Conservation (phyloP, 2,329 filamentous ascomycete genomes). For the Hypoxylon sp. region DNA sequence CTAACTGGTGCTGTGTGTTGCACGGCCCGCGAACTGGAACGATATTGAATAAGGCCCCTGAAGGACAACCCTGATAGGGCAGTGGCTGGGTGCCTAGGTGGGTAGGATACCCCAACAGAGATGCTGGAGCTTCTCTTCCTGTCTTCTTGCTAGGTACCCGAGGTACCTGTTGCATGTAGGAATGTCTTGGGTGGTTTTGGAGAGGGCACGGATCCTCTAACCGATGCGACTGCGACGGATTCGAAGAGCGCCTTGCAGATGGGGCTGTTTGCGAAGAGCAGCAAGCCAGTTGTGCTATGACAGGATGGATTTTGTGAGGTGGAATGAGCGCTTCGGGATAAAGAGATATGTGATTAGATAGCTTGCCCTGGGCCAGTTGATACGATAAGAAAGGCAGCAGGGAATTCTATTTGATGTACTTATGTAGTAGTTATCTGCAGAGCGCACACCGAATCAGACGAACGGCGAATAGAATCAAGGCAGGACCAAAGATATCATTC, state of each 20-base stretch:
- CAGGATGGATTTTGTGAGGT: background rate
- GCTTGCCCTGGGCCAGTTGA: background rate
- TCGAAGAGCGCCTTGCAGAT: constrained; percentile 34
- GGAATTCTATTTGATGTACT: background rate
- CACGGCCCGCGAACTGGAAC: constrained; percentile 33
- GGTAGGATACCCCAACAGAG: constrained; percentile 36
- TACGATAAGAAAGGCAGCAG: background rate
- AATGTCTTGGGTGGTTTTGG: background rate
- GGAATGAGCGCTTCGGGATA: background rate
- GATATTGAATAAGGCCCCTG: constrained; percentile 8
- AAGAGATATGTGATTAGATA: background rate
- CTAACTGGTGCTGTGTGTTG: constrained; percentile 6
- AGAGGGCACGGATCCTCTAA: constrained; percentile 30
- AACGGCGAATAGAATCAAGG: background rate
- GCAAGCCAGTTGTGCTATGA: background rate
- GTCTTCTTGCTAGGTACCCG: no score
- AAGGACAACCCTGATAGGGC: constrained; percentile 27
- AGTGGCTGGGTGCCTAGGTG: constrained; percentile 23
- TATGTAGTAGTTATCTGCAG: no score
- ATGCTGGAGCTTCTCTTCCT: constrained; percentile 36
- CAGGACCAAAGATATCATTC: constrained; percentile 32
- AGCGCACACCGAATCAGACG: constrained; percentile 16
- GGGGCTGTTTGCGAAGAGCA: constrained; percentile 9
- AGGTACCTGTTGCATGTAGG: no score
- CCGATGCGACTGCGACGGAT: constrained; percentile 29